Conservation (phyloP, 768 basidiomycete genomes). For the Crepidotus variabilis region DNA sequence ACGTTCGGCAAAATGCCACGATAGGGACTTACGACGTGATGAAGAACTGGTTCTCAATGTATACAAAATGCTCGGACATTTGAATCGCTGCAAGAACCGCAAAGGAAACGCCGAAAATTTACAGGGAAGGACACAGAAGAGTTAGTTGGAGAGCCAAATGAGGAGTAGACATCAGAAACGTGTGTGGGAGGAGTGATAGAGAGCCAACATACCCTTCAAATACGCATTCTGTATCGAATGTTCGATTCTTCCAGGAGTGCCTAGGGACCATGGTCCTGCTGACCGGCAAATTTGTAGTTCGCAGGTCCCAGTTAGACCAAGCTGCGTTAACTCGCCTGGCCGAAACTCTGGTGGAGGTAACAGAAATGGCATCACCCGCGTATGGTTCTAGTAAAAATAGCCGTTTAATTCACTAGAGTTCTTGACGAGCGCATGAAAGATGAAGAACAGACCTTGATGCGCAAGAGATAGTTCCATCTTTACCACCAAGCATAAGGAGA, state of each 20-base stretch:
- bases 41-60: constrained; percentile 96
- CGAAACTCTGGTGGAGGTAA: constrained; percentile 92
- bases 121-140: not conserved
- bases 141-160: not conserved
- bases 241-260: constrained; percentile 80
- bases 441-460: constrained; percentile 71
- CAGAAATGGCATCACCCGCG: constrained; percentile 88
- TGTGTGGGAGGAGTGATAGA: not conserved
- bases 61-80: constrained; percentile 94
- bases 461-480: constrained; percentile 92
- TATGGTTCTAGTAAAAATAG: constrained; percentile 70
- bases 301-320: constrained; percentile 92
- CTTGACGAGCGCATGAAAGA: not conserved
- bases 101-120: constrained; percentile 2
- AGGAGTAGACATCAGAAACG: constrained; percentile 2
- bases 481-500: constrained; percentile 1
- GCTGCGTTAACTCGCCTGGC: constrained; percentile 66
- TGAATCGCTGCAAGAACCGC: constrained; percentile 64
- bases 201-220: constrained; percentile 59
- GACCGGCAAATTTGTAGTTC: constrained; percentile 97
- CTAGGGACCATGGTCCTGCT: constrained; percentile 95
- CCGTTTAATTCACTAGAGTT: constrained; percentile 3
- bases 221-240: constrained; percentile 95
- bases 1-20: not conserved
- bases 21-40: constrained; percentile 68